Evolutionary conservation across 179 eudicot genomes (phyloP), one percentile per base, ranked within the genome.

Genomic region (Patellifolia procumbens): DNA sequence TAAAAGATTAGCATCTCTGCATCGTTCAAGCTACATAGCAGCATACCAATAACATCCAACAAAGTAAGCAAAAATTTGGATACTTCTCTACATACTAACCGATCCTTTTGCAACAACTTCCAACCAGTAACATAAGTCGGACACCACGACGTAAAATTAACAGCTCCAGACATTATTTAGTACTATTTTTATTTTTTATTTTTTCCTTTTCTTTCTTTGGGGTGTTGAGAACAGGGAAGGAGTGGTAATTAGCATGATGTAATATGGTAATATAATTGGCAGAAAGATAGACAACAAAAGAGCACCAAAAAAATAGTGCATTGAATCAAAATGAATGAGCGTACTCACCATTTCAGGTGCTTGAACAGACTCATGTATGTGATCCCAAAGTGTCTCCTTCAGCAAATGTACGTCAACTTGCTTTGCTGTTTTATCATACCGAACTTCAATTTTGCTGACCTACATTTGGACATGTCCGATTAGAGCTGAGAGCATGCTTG

Each of bases 371-470:
- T 74, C 85, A 80, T 79, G 87, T 51, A 94, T 74, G 79, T 85
- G 88, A 77, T 83, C 87, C 98, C 98, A 94, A 46, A 94, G 91
- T 19, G 89, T 87, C 83, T 88, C 97, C 86, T 94, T 94, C 76
- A 94, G 87, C 75, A 87, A 84, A 77, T 94, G 98, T 68, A 94
- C 97, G 73, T 94, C 98, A 71, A 94, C 98, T 90, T 90, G 95
- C 80, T 94, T 94, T 28, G 98, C 92, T 63, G 93, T 88, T 88
- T 83, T 92, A 82, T 94, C 98, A 69, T 92, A 94, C 68, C 90
- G 89, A 28, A 94, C 98, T 83, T 94, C 97, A 45, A 94, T 84
- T 86, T 91, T 92, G 80, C 77, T 92, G 58, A 94, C 95, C 98
- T 94, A 82, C 22, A 65, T 75, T 73, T 52, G 58, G 70, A 49